Evolutionary conservation across 495 filamentous ascomycete species (phyloP), one percentile per base, ranked within the genome.

Genomic region (Arthonia radiata): DNA sequence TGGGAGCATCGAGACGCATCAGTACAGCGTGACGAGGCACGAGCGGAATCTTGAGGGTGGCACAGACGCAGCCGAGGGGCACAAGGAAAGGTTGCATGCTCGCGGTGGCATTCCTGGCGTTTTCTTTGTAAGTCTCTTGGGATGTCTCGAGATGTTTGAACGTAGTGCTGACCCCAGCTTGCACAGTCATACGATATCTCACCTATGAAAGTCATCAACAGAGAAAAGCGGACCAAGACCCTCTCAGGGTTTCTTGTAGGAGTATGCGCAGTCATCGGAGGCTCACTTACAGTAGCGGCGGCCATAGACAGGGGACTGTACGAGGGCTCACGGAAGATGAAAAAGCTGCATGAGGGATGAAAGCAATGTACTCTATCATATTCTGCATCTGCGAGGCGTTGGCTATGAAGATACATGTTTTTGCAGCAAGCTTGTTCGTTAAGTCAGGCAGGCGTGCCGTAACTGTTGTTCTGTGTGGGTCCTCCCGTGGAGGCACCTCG

Each of bases 171-270:
- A n/a, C n/a, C n/a, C n/a, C n/a, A n/a, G n/a, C n/a, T n/a, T n/a
- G n/a, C n/a, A n/a, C n/a, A n/a, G n/a, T n/a, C n/a, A n/a, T n/a
- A n/a, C 71, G 86, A 99, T 44, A 94, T 99, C 50, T 94, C 86
- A 2, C 86, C 86, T 16, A 94, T 99, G 89, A 99, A 94, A 51
- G 89, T 99, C 23, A 74, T 99, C 53, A 99, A 94, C 56, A 67
- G 80, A 22, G 86, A 99, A 55, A 73, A 72, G 34, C 67, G 78
- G 12, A 52, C 67, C 11, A 93, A 93, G 54, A 67, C 69, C 10
- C 83, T 94, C 47, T 63, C 74, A 1, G 72, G 75, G 4, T 94
- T 99, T 54, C 40, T 99, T 23, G 80, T 83, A 2, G 86, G 89
- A 25, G 65, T 94, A 4, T 94, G 86, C 43, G 82, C 86, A 13